Percentiles rank a stretch among this genome's conserved stretches.
These are phyloP conservation scores for Candida buenavistaensis DNA, from an alignment of 1,139 yeast genomes.

Conservation along the genomic window DNA sequence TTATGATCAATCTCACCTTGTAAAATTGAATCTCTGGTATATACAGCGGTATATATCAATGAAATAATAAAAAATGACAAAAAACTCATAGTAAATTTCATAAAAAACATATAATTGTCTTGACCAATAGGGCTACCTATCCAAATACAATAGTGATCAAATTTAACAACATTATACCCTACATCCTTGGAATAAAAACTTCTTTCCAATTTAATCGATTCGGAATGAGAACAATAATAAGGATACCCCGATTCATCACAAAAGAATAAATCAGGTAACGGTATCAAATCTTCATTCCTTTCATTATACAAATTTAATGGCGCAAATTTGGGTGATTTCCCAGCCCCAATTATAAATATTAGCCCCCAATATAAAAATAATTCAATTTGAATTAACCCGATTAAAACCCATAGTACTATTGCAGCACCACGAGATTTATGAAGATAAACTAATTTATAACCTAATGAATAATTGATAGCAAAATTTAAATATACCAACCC, in stretches of 20 bases:
- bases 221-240: conserved; percentile 55
- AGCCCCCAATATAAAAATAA: conserved; percentile 33
- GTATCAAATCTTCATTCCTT: conserved; percentile 12
- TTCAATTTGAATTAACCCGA: conserved; percentile 25
- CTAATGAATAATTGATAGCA: conserved; percentile 35
- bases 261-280: conserved; percentile 50
- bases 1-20: conserved; percentile 43
- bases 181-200: conserved; percentile 54
- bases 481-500: conserved; percentile 34
- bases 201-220: conserved; percentile 53
- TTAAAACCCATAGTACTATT: conserved; percentile 34
- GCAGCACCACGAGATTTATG: conserved; percentile 35
- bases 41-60: conserved; percentile 25
- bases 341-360: conserved; percentile 35
- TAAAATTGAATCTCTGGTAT: conserved; percentile 24
- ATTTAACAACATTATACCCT: conserved; percentile 50
- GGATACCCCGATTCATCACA: conserved; percentile 67
- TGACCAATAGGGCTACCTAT: conserved; percentile 60
- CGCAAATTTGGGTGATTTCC: conserved; percentile 23
- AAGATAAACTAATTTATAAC: conserved; percentile 34
- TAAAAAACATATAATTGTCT: conserved; percentile 51
- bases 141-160: conserved; percentile 71
- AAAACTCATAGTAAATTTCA: conserved; percentile 46
- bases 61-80: conserved; percentile 29
- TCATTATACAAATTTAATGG: conserved; percentile 29